phyloP scores from a whole-genome alignment of 192 early-diverging fungal genomes.

The Gamsiella multidivaricata region DNA sequence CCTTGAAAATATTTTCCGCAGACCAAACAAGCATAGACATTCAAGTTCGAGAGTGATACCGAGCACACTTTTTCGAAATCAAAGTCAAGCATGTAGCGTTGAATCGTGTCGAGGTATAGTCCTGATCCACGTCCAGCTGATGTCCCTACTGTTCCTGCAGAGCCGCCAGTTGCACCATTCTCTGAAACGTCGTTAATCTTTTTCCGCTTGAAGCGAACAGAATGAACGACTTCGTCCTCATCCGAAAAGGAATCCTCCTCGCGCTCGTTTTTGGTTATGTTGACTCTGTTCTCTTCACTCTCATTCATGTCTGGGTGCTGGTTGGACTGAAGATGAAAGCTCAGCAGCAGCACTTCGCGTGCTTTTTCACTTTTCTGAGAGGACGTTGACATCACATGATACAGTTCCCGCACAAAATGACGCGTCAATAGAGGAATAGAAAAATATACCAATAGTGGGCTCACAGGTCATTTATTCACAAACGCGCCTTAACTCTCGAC shows the following conservation, averaged over 20 bases:
- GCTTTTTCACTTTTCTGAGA: neutral
- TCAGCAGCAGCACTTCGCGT: too few relatives aligned
- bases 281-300: constrained; percentile 10
- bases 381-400: neutral
- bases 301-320: constrained; percentile 17
- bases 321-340: too few relatives aligned
- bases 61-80: constrained; percentile 99
- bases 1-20: constrained; percentile 97
- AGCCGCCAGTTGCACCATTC: neutral
- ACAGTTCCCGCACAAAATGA: too few relatives aligned
- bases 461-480: neutral
- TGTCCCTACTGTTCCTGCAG: neutral
- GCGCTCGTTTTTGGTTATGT: constrained; percentile 19
- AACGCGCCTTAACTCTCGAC: too few relatives aligned
- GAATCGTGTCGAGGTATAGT: constrained; percentile 64
- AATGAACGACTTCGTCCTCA: constrained; percentile 47
- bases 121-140: constrained; percentile 29
- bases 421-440: too few relatives aligned
- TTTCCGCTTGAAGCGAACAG: constrained; percentile 43
- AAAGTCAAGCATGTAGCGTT: constrained; percentile 91
- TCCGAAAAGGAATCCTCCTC: constrained; percentile 30
- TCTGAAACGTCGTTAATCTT: constrained; percentile 2
- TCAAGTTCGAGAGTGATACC: constrained; percentile 91
- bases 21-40: constrained; percentile 96
- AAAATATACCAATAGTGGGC: neutral